Conservation (phyloP, 768 basidiomycete genomes). For the Pholiota conissans region DNA sequence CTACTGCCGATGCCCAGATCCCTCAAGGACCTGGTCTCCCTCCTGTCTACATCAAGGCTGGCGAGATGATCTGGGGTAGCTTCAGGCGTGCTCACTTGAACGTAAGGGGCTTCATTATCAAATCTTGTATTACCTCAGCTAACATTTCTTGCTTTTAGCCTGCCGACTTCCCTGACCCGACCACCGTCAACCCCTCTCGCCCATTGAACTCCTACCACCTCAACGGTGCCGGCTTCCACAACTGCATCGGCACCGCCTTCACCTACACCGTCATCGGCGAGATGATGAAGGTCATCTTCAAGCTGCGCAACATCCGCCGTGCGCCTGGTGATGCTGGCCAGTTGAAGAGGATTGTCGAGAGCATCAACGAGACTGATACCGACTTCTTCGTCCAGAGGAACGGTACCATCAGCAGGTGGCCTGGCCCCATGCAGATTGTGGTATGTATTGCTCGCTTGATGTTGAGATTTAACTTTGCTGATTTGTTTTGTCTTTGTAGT, state of each 20-base stretch:
- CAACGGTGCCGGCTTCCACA: constrained; percentile 40
- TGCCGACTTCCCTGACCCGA: constrained; percentile 13
- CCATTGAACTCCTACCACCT: constrained; percentile 9
- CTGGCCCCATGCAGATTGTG: constrained; percentile 14
- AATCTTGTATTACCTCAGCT: not conserved
- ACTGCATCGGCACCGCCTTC: constrained; percentile 36
- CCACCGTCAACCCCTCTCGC: constrained; percentile 13
- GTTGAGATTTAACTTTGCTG: not conserved
- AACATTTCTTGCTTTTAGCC: not conserved
- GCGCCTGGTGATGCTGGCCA: constrained; percentile 43
- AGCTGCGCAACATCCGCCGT: constrained; percentile 42
- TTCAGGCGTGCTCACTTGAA: constrained; percentile 46
- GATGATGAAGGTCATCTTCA: constrained; percentile 47
- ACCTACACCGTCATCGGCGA: constrained; percentile 40
- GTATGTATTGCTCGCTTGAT: not conserved
- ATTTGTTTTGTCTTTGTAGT: not conserved
- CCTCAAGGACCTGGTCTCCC: constrained; percentile 34
- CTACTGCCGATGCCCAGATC: constrained; percentile 31
- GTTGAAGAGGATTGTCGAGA: constrained; percentile 11
- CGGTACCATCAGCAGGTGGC: constrained; percentile 11
- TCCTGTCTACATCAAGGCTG: constrained; percentile 35
- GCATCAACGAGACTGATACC: constrained; percentile 10
- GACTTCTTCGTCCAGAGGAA: constrained; percentile 16
- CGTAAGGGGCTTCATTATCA: constrained; percentile 15
- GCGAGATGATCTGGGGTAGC: constrained; percentile 40